Base-by-base conservation (phyloP, 2,329 filamentous ascomycete species). In the Fusarium sp. region DNA sequence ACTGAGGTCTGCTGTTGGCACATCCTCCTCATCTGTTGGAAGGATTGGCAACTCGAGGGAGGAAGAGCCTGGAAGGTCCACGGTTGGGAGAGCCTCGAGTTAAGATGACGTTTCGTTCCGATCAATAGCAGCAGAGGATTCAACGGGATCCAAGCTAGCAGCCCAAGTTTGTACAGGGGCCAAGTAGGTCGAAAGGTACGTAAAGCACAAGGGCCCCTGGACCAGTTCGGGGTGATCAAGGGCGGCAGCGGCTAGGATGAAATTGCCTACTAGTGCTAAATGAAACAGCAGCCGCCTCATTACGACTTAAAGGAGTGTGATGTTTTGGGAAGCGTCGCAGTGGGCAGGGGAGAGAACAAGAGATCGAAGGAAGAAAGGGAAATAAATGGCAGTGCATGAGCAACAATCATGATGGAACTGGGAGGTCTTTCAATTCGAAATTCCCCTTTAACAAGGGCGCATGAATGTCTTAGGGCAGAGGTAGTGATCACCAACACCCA, bases 171-270 rank as follows among this genome's bases (percentile, higher is more conserved):
- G 38, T 8, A 47, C 24, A 0, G 47, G 35, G 22, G 29, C 56
- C 9, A 69, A 57, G 34, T 56, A 72, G 20, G 35, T 64, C 5
- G 42, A 57, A 4, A 64, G 20, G 42, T 65, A 72, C 8, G 50
- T 69, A 34, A 72, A 35, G 5, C 50, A 66, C 9, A 16, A 47
- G 6, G 37, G 38, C 4, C 37, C 60, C 14, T 24, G 20, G 10
- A 34, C 9, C 0, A 14, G 6, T 4, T 42, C 35, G 1, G 1
- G 34, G 18, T 42, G 6, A 20, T 64, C 22, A n/a, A 57, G 16
- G 24, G 37, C 13, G 34, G 34, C 8, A 2, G 16, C 18, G 27
- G 34, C 13, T 27, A 6, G 22, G 13, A 47, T 2, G 13, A 27
- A 2, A 14, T 18, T 47, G 14, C 45, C 22, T 9, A 20, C 45